Conservation (phyloP, 2,329 filamentous ascomycete species). For the Aspergillus awamori region DNA sequence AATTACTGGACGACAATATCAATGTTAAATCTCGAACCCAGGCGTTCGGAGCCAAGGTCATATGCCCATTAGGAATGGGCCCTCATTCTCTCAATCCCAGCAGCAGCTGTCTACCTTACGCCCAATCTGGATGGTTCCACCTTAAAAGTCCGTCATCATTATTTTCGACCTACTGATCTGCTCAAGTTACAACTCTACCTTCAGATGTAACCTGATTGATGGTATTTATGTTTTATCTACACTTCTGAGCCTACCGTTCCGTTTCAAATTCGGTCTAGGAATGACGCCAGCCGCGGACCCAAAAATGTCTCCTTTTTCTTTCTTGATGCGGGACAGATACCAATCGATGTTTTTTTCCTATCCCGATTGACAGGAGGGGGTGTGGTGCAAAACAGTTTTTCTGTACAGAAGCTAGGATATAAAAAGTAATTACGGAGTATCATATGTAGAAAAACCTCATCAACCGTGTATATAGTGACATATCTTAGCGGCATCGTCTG, state of each 20-base stretch:
- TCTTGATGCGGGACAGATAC: background rate
- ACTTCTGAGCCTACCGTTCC: background rate
- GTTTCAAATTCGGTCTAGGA: background rate
- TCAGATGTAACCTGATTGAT: background rate
- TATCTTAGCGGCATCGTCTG: constrained; percentile 1
- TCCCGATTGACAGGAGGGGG: background rate
- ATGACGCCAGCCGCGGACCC: background rate
- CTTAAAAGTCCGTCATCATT: constrained; percentile 23
- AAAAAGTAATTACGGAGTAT: too few species aligned
- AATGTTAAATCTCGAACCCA: background rate
- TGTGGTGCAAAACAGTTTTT: background rate
- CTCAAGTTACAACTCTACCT: background rate
- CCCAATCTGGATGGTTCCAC: constrained; percentile 27
- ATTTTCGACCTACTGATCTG: constrained; percentile 12
- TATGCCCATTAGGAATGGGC: constrained; percentile 20
- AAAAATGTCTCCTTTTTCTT: background rate
- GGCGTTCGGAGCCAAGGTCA: constrained; percentile 21
- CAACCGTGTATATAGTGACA: background rate
- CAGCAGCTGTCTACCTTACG: constrained; percentile 17
- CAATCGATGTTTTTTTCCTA: background rate
- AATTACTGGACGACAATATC: background rate
- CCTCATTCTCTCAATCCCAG: constrained; percentile 11
- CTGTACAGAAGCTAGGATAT: background rate
- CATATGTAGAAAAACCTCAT: background rate
- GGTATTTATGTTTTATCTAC: background rate